phyloP scores from a whole-genome alignment of 192 early-diverging fungal species.

The Funneliformis mosseae region DNA sequence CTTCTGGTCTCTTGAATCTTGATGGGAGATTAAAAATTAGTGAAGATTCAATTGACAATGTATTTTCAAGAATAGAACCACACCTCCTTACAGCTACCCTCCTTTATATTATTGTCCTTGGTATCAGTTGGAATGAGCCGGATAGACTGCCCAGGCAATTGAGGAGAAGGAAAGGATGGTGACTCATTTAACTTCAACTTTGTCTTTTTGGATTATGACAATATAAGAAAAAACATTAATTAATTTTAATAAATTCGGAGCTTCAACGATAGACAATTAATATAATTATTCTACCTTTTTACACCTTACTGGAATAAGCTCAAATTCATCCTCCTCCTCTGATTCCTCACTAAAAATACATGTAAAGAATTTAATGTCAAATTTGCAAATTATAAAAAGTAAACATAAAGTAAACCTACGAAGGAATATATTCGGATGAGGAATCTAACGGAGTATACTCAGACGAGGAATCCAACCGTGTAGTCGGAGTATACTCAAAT shows the following conservation, averaged over 20 bases:
- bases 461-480: no score
- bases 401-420: slow-evolving; percentile 20
- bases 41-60: background rate
- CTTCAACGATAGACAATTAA: slow-evolving; percentile 22
- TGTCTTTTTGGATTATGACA: slow-evolving; percentile 8
- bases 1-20: slow-evolving; percentile 18
- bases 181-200: slow-evolving; percentile 27
- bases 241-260: slow-evolving; percentile 26
- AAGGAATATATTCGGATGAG: slow-evolving; percentile 31
- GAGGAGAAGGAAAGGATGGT: slow-evolving; percentile 1
- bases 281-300: slow-evolving; percentile 30
- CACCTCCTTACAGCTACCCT: slow-evolving; percentile 4
- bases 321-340: background rate
- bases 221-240: slow-evolving; percentile 27
- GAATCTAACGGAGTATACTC: slow-evolving; percentile 20
- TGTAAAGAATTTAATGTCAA: slow-evolving; percentile 31
- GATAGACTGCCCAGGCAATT: slow-evolving; percentile 10
- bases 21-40: slow-evolving; percentile 24
- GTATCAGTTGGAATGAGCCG: slow-evolving; percentile 9
- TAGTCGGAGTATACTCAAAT: slow-evolving; percentile 27
- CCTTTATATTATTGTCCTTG: slow-evolving; percentile 20
- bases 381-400: slow-evolving; percentile 31
- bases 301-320: background rate
- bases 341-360: slow-evolving; percentile 16
- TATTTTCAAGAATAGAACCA: slow-evolving; percentile 16